Percentiles rank a stretch among this genome's conserved stretches.
phyloP scores from a whole-genome alignment of 2,329 filamentous ascomycete species.

The Aspergillus felis region DNA sequence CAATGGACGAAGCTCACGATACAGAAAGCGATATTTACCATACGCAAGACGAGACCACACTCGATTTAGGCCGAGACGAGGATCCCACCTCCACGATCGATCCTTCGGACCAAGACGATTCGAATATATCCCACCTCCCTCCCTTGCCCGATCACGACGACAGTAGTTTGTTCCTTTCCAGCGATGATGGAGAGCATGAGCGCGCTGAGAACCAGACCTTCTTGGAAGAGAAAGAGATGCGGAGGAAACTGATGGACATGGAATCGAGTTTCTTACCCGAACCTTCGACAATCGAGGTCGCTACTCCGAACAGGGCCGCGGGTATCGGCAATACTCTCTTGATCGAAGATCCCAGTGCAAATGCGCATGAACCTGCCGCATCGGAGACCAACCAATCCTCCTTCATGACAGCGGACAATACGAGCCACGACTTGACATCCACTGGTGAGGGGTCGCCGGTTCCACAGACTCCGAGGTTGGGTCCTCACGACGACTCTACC shows the following conservation, averaged over 20 bases:
- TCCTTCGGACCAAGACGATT: slow-evolving; percentile 23
- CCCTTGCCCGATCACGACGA: slow-evolving; percentile 33
- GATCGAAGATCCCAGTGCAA: slow-evolving; percentile 33
- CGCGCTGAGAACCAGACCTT: slow-evolving; percentile 38
- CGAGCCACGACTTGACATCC: slow-evolving; percentile 14
- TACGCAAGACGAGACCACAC: slow-evolving; percentile 15
- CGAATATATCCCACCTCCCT: slow-evolving; percentile 23
- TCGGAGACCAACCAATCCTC: slow-evolving; percentile 23
- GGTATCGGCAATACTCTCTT: slow-evolving; percentile 44
- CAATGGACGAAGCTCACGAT: slow-evolving; percentile 15
- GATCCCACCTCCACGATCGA: slow-evolving; percentile 14
- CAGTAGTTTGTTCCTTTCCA: slow-evolving; percentile 28
- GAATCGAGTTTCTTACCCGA: slow-evolving; percentile 63
- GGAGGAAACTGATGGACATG: slow-evolving; percentile 56
- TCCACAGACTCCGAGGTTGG: slow-evolving; percentile 15
- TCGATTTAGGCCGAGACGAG: slow-evolving; percentile 14
- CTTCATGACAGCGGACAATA: slow-evolving; percentile 22
- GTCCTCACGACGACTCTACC: slow-evolving; percentile 12
- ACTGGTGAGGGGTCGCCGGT: slow-evolving; percentile 15
- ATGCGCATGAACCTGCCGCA: slow-evolving; percentile 13
- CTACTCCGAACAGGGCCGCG: slow-evolving; percentile 19
- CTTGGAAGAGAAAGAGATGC: slow-evolving; percentile 57
- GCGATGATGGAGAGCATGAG: slow-evolving; percentile 32
- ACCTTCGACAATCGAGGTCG: slow-evolving; percentile 42
- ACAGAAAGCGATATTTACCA: slow-evolving; percentile 12